phyloP scores from a whole-genome alignment of 768 basidiomycete genomes.

The Vishniacozyma victoriae region DNA sequence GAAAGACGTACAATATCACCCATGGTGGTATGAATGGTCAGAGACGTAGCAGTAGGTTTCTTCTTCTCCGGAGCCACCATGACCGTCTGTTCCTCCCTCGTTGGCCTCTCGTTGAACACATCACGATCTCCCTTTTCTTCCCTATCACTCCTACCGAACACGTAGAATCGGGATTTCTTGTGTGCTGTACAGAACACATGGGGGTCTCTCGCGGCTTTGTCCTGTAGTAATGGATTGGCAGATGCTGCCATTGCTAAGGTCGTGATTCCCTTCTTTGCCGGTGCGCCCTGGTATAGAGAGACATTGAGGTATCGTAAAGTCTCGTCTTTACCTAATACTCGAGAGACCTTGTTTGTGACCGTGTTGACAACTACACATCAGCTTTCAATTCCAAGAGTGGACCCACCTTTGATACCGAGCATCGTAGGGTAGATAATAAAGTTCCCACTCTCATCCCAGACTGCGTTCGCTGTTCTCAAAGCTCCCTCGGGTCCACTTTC shows the following conservation, averaged over 20 bases:
- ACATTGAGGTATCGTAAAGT: conserved; percentile 83
- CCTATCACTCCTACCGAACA: conserved; percentile 85
- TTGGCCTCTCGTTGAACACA: conserved; percentile 96
- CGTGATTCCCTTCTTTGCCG: conserved; percentile 74
- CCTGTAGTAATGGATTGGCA: conserved; percentile 86
- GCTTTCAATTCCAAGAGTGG: background rate
- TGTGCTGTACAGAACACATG: conserved; percentile 88
- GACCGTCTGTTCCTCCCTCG: conserved; percentile 87
- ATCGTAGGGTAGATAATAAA: conserved; percentile 90
- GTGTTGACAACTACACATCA: conserved; percentile 72
- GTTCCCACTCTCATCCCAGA: conserved; percentile 98
- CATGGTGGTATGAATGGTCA: conserved; percentile 88
- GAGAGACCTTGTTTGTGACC: conserved; percentile 83
- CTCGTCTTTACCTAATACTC: conserved; percentile 89
- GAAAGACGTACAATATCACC: conserved; percentile 69
- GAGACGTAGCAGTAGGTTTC: conserved; percentile 63
- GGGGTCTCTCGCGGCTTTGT: conserved; percentile 76
- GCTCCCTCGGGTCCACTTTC: conserved; percentile 54
- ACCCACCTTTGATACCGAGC: conserved; percentile 85
- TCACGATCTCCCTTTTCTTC: conserved; percentile 88
- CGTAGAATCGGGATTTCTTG: conserved; percentile 86
- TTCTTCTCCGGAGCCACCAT: conserved; percentile 52
- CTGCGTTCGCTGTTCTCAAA: conserved; percentile 66
- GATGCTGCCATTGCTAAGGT: conserved; percentile 96
- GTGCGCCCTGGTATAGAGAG: conserved; percentile 86